A percentile compares a stretch with the other conserved stretches of the same genome.
These are phyloP conservation scores for Colletotrichum sp. DNA, from an alignment of 2,329 filamentous ascomycete species.

Conservation along the genomic window DNA sequence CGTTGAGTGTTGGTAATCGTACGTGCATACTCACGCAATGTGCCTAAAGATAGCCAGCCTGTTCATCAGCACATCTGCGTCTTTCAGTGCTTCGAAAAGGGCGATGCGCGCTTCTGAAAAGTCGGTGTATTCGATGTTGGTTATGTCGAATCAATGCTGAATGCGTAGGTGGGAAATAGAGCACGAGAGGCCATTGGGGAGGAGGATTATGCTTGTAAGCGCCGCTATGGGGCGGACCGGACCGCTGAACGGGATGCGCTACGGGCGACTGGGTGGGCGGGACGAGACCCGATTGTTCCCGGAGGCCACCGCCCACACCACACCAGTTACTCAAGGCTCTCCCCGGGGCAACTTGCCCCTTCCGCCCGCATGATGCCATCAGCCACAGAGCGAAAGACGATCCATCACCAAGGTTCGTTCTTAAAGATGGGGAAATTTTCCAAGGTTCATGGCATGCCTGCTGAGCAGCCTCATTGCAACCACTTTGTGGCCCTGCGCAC, in stretches of 20 bases:
- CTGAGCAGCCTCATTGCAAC: not conserved
- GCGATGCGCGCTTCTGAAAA: not conserved
- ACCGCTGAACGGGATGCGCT: not conserved
- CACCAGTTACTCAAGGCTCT: not conserved
- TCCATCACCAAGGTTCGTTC: not conserved
- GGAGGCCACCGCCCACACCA: not conserved
- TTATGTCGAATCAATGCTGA: no score
- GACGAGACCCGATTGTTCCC: not conserved
- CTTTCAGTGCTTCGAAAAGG: fast-evolving
- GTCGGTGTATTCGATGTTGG: not conserved
- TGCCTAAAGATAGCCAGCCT: not conserved
- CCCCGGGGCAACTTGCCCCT: not conserved
- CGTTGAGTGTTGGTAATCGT: not conserved
- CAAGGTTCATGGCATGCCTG: not conserved
- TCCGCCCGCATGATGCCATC: not conserved
- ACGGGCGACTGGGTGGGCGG: not conserved
- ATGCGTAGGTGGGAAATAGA: not conserved
- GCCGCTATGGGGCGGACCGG: not conserved
- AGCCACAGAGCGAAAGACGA: not conserved
- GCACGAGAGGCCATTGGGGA: not conserved
- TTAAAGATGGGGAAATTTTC: not conserved
- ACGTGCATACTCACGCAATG: not conserved
- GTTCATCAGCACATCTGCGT: not conserved
- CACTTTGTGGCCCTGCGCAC: not conserved
- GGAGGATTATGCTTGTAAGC: not conserved